Percentiles rank a stretch among this genome's conserved stretches.
phyloP scores from a whole-genome alignment of 495 filamentous ascomycete genomes.

The Aspergillus baeticus region DNA sequence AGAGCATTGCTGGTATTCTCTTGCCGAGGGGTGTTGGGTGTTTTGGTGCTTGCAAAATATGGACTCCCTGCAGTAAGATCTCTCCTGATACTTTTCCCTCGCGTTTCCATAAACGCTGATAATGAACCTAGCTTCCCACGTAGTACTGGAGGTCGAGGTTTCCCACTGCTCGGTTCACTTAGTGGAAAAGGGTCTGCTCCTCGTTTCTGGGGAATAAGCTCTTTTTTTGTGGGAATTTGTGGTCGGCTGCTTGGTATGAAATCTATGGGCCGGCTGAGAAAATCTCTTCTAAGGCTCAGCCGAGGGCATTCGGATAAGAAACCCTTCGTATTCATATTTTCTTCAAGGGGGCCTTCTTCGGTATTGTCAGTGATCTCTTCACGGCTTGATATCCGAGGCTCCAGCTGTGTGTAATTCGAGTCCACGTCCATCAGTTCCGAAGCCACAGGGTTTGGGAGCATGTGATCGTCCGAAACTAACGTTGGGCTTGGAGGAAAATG shows the following conservation, averaged over 20 bases:
- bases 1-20: not conserved
- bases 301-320: too few relatives aligned
- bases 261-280: too few relatives aligned
- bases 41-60: slow-evolving; percentile 10
- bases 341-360: too few relatives aligned
- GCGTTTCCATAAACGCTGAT: slow-evolving; percentile 31
- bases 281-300: too few relatives aligned
- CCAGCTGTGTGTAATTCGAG: not conserved
- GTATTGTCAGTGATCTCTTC: not conserved
- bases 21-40: not conserved
- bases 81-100: slow-evolving; percentile 10
- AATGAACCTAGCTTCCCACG: slow-evolving; percentile 23
- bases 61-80: slow-evolving; percentile 9
- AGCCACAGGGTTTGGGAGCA: slow-evolving; percentile 13
- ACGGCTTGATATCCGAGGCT: not conserved
- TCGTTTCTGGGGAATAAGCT: too few relatives aligned
- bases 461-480: slow-evolving; percentile 19
- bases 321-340: too few relatives aligned
- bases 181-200: not conserved
- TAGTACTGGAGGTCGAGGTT: not conserved
- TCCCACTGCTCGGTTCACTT: not conserved
- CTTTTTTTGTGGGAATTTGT: too few relatives aligned
- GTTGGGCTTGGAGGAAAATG: slow-evolving; percentile 34
- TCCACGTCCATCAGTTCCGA: not conserved
- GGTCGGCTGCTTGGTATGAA: too few relatives aligned